These are phyloP conservation scores for Verbena officinalis DNA, from an alignment of 257 asterid genomes.

Conservation along the genomic window DNA sequence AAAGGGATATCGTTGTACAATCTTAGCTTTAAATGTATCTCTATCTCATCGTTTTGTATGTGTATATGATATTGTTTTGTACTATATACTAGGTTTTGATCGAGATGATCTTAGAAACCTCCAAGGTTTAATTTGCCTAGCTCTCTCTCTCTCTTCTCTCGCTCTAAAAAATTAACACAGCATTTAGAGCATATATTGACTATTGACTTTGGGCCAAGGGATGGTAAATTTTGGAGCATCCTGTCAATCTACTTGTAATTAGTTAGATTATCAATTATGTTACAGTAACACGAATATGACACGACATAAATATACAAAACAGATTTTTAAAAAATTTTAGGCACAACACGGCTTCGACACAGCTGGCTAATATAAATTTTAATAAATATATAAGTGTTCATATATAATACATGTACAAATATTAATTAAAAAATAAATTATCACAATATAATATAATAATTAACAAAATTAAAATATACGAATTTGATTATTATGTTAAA, in stretches of 20 bases:
- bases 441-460: no score
- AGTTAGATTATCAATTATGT: no score
- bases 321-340: no score
- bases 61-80: constrained; percentile 15
- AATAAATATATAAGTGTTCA: no score
- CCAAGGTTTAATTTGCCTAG: background rate
- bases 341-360: no score
- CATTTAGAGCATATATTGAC: background rate
- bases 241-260: background rate
- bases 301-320: no score
- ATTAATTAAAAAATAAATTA: no score
- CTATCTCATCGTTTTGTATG: constrained; percentile 1
- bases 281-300: no score
- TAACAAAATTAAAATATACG: no score
- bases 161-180: background rate
- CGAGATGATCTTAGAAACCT: background rate
- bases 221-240: background rate
- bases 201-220: background rate
- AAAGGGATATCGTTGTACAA: constrained; percentile 24
- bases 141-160: background rate
- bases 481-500: no score
- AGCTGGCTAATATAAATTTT: no score
- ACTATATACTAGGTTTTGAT: constrained; percentile 20
- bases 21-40: constrained; percentile 15
- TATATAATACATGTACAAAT: no score